These are phyloP conservation scores for Fomitopsis serialis DNA, from an alignment of 768 basidiomycete species.

Conservation along the genomic window DNA sequence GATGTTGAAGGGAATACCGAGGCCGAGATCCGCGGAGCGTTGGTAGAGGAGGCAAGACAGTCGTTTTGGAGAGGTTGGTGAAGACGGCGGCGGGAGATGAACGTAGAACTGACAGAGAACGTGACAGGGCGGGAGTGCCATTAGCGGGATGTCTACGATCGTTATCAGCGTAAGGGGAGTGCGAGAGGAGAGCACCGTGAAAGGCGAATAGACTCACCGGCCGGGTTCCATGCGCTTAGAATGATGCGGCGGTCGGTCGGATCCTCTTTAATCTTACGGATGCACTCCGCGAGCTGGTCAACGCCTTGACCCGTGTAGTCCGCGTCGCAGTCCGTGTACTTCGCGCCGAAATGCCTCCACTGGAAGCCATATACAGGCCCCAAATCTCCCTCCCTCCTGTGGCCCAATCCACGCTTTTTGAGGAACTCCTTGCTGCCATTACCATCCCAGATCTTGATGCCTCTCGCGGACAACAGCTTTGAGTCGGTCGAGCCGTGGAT, in stretches of 20 bases:
- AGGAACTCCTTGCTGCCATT: constrained; percentile 89
- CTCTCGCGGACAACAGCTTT: constrained; percentile 65
- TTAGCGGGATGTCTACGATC: constrained; percentile 73
- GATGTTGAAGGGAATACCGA: constrained; percentile 99
- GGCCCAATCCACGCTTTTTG: constrained; percentile 75
- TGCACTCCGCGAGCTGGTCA: constrained; percentile 87
- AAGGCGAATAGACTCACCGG: no score
- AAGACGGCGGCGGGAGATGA: constrained; percentile 60
- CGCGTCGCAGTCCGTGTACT: constrained; percentile 67
- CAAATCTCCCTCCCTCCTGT: constrained; percentile 85
- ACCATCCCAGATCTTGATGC: constrained; percentile 97
- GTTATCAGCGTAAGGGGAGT: background rate
- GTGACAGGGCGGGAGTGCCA: constrained; percentile 98
- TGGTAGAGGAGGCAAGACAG: constrained; percentile 97
- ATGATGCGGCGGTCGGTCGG: constrained; percentile 95
- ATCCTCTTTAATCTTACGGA: constrained; percentile 86
- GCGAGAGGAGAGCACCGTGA: no score
- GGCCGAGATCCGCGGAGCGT: constrained; percentile 93
- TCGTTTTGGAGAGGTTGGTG: constrained; percentile 48
- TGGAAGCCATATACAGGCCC: constrained; percentile 98
- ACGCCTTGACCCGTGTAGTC: constrained; percentile 83
- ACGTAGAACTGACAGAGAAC: constrained; percentile 99
- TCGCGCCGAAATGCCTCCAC: constrained; percentile 92
- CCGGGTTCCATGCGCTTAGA: constrained; percentile 96
- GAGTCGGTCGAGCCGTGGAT: constrained; percentile 81